These are phyloP conservation scores for Phialemonium atrogriseum DNA, from an alignment of 2,329 filamentous ascomycete genomes.

Conservation along the genomic window DNA sequence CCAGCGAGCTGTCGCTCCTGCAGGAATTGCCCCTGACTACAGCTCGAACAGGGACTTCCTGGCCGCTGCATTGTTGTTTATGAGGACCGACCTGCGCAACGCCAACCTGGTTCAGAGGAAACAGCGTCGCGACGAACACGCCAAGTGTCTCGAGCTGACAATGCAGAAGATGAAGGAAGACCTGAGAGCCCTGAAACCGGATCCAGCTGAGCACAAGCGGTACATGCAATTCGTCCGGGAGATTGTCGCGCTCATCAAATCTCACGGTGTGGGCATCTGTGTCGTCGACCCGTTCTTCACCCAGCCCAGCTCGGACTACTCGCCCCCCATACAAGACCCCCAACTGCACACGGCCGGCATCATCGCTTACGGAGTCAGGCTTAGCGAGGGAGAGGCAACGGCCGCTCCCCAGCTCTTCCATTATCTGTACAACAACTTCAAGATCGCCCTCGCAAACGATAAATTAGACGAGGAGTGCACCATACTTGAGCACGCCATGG, in stretches of 20 bases:
- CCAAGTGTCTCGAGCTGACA: slow-evolving; percentile 31
- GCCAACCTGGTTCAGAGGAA: slow-evolving; percentile 25
- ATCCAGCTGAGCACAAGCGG: slow-evolving; percentile 29
- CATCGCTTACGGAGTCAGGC: slow-evolving; percentile 44
- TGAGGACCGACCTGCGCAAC: slow-evolving; percentile 39
- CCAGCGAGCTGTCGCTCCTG: slow-evolving; percentile 26
- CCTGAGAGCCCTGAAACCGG: slow-evolving; percentile 27
- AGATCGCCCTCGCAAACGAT: slow-evolving; percentile 41
- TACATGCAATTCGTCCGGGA: slow-evolving; percentile 44
- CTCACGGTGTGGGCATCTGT: slow-evolving; percentile 45
- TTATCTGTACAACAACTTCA: slow-evolving; percentile 50
- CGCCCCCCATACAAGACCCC: slow-evolving; percentile 46
- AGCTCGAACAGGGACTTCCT: slow-evolving; percentile 33
- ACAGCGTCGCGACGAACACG: slow-evolving; percentile 30
- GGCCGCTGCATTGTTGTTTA: too few species aligned
- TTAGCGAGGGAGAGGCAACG: slow-evolving; percentile 42
- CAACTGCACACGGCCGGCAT: slow-evolving; percentile 48
- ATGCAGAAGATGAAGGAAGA: slow-evolving; percentile 49
- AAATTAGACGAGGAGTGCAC: slow-evolving; percentile 36
- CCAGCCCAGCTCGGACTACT: slow-evolving; percentile 47
- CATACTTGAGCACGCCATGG: slow-evolving; percentile 41
- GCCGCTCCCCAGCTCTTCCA: slow-evolving; percentile 44
- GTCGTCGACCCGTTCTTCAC: slow-evolving; percentile 47
- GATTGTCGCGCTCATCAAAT: slow-evolving; percentile 45
- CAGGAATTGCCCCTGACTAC: slow-evolving; percentile 36